These are phyloP conservation scores for Ustulina deusta DNA, from an alignment of 2,329 filamentous ascomycete species.

Conservation along the genomic window DNA sequence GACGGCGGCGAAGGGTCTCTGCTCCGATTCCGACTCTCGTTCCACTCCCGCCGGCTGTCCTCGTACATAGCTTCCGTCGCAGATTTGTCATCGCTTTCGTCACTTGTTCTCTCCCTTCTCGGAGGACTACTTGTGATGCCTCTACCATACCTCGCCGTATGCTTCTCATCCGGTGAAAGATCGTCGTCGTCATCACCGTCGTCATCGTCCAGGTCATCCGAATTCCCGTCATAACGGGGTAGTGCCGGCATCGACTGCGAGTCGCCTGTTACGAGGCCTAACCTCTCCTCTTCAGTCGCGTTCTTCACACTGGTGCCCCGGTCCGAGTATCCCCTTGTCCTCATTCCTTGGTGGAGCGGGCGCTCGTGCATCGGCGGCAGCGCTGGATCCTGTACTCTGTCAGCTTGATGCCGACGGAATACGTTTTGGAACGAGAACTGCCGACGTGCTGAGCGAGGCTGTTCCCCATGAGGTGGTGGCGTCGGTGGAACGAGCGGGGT, in stretches of 20 bases:
- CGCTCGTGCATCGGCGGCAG: conserved; percentile 46
- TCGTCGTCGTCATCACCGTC: conserved; percentile 52
- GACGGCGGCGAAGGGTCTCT: conserved; percentile 41
- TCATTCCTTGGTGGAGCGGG: conserved; percentile 52
- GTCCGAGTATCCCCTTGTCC: conserved; percentile 57
- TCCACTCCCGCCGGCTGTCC: conserved; percentile 45
- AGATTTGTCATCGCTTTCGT: conserved; percentile 50
- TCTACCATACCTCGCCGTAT: conserved; percentile 54
- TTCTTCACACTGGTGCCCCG: conserved; percentile 57
- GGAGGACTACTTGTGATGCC: conserved; percentile 57
- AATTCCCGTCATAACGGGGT: conserved; percentile 50
- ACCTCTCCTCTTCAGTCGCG: conserved; percentile 82
- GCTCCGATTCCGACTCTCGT: conserved; percentile 43
- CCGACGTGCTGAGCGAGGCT: conserved; percentile 66
- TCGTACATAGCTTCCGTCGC: conserved; percentile 46
- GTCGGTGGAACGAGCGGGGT: conserved; percentile 66
- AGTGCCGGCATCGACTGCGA: conserved; percentile 53
- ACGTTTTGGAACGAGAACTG: conserved; percentile 95
- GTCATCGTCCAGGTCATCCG: conserved; percentile 43
- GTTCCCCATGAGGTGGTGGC: conserved; percentile 67
- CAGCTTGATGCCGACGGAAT: conserved; percentile 69
- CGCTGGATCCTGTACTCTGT: conserved; percentile 49
- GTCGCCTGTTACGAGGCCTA: conserved; percentile 86
- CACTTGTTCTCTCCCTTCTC: conserved; percentile 38
- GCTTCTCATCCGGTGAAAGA: conserved; percentile 49